phyloP scores from a whole-genome alignment of 768 basidiomycete genomes.

The Suillus hirtellus region DNA sequence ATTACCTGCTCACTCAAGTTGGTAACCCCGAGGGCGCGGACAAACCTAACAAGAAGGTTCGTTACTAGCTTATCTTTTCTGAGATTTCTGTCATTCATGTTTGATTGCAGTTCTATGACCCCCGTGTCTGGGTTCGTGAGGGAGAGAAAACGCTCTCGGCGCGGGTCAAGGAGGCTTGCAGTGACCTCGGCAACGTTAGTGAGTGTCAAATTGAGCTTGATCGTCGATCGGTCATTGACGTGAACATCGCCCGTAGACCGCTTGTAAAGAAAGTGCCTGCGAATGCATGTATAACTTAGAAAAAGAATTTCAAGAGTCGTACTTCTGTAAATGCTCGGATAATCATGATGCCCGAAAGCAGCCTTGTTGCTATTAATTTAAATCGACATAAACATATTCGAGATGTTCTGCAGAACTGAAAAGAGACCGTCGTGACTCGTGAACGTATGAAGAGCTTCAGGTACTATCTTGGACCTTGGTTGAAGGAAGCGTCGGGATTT shows the following conservation, averaged over 20 bases:
- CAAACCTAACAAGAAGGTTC: conserved; percentile 99
- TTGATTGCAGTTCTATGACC: conserved; percentile 74
- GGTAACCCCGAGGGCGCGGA: conserved; percentile 96
- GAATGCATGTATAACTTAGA: background rate
- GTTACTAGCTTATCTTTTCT: conserved; percentile 7
- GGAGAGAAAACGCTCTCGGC: conserved; percentile 89
- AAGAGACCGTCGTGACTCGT: background rate
- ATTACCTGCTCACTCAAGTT: conserved; percentile 86
- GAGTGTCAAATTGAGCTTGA: conserved; percentile 23
- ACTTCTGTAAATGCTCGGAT: background rate
- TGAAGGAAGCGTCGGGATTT: background rate
- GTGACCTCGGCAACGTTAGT: conserved; percentile 78
- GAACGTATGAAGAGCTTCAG: background rate
- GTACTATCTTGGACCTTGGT: background rate
- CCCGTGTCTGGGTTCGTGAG: conserved; percentile 98
- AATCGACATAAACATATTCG: background rate
- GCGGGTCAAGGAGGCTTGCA: conserved; percentile 93
- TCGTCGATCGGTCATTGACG: background rate
- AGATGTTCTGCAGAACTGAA: background rate
- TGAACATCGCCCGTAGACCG: conserved; percentile 27
- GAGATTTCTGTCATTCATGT: conserved; percentile 8
- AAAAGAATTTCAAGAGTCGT: background rate
- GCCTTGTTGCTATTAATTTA: conserved; percentile 2
- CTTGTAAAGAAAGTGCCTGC: background rate
- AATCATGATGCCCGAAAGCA: background rate